Evolutionary conservation across 2,329 filamentous ascomycete species (phyloP), one percentile per base, ranked within the genome.

Genomic region (Sporothrix brunneoviolacea): DNA sequence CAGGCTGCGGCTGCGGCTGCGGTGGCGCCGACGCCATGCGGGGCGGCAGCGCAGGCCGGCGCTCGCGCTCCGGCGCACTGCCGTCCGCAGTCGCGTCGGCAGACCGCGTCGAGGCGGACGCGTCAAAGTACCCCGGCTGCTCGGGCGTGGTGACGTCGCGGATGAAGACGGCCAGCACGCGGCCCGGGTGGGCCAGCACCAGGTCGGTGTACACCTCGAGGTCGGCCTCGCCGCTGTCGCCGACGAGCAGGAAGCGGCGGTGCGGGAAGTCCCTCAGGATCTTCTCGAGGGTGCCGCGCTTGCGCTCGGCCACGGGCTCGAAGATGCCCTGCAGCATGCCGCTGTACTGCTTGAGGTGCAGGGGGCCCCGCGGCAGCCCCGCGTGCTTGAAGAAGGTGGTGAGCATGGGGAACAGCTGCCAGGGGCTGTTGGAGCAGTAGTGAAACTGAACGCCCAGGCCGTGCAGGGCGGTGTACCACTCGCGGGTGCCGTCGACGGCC

Each of bases 401-500:
- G 10, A 98, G 72, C 3, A 97, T 82, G 0, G 93, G 93, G 60
- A 88, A 98, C 7, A 98, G 76, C 65, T 98, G 94, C 94, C 94
- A 98, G 0, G 93, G 93, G 45, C 91, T 95, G 67, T 98, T 98
- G n/a, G 93, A 98, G 57, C 95, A 94, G 65, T 98, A 98, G 64
- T 98, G 94, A 47, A 98, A 78, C 59, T 83, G 81, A 21, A 97
- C 91, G 16, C 91, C 90, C 70, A 91, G 81, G 18, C 82, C 74
- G 35, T 86, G 77, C 68, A 98, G 76, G 18, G 75, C 75, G 32
- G 74, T 81, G 63, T 97, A 98, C 91, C 93, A 97, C 55, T 94
- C 88, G 52, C 75, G 80, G 18, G 97, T 91, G 2, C 93, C 93
- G 15, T 90, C 84, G 19, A 98, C 82, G 0, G 83, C 89, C 40